Evolutionary conservation across 177 flowering plant genomes (phyloP), one percentile per base, ranked within the genome.

Genomic region (Vitis hybrid): DNA sequence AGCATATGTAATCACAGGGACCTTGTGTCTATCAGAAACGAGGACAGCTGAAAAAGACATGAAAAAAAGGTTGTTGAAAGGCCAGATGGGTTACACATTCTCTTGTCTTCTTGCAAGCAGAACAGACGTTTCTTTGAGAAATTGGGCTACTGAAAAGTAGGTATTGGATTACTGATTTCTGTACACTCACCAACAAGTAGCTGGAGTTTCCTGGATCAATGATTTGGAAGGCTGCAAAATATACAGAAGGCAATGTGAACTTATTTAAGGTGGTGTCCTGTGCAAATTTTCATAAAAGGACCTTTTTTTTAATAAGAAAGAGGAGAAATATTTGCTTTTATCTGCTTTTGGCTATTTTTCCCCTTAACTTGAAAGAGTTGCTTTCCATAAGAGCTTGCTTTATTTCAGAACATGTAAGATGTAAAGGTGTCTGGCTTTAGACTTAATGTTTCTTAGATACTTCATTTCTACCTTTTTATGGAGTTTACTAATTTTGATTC

Each of bases 191-290:
- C 52, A 45, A 62, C 52, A 45, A 62, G 3, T 12, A 15, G 5
- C 16, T 10, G 1, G 26, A 5, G 55, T 52, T 22, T 65, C 67
- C 58, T 51, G 58, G 16, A 65, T 45, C 50, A 16, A 3, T 16
- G 58, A 56, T 16, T 62, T 2, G 1, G 10, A 48, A 62, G 51
- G 55, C 54, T 66, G 57, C 48, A 3, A n/a, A 10, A 10, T 4
- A 45, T 18, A 45, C 19, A 12, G 14, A 62, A 39, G 26, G 39
- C 18, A 61, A 12, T 10, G 39, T 31, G 20, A 61, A 34, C 8
- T 39, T 5, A 45, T 7, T 8, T 54, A 66, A 54, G 60, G 68
- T 53, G 59, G 68, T 66, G 22, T 29, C n/a, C 9, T 31, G 13
- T 66, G 68, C 55, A 53, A 66, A 53, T 53, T 53, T 20, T 53